Percentiles rank a stretch among this genome's conserved stretches.
Evolutionary conservation across 768 basidiomycete genomes (phyloP).

Genomic region (Mycena galopus): DNA sequence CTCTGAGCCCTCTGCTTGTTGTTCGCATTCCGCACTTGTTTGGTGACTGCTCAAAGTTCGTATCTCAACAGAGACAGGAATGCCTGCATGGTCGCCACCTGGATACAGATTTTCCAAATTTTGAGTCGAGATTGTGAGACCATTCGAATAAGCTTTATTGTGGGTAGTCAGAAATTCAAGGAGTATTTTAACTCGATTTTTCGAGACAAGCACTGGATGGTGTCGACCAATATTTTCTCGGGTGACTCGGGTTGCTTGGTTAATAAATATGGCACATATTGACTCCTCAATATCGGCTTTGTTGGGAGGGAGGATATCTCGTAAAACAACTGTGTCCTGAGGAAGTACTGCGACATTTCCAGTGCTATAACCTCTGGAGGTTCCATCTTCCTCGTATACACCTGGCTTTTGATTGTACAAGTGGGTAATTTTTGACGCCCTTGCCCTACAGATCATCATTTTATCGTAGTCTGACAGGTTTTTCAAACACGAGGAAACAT

Average conservation of each 20-base stretch:
- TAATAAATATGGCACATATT: constrained; percentile 8
- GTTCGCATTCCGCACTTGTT: no score
- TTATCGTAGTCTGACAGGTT: not conserved
- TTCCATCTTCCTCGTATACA: not conserved
- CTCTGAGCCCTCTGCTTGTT: no score
- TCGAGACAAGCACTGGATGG: not conserved
- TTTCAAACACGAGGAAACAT: not conserved
- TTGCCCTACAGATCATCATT: not conserved
- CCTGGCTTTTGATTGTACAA: not conserved
- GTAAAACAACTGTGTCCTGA: not conserved
- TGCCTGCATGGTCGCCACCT: not conserved
- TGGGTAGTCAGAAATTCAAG: not conserved
- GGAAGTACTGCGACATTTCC: constrained; percentile 5
- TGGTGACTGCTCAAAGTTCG: no score
- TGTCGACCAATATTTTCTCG: not conserved
- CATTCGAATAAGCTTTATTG: not conserved
- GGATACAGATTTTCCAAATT: not conserved
- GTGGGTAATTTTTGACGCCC: not conserved
- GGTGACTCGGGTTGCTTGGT: not conserved
- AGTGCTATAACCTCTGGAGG: not conserved
- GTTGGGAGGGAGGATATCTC: not conserved
- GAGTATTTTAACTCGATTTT: not conserved
- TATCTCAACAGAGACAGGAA: not conserved
- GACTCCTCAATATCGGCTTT: not conserved
- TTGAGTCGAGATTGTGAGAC: no score